These are phyloP conservation scores for Plantago elongata DNA, from an alignment of 257 asterid species.

Conservation along the genomic window DNA sequence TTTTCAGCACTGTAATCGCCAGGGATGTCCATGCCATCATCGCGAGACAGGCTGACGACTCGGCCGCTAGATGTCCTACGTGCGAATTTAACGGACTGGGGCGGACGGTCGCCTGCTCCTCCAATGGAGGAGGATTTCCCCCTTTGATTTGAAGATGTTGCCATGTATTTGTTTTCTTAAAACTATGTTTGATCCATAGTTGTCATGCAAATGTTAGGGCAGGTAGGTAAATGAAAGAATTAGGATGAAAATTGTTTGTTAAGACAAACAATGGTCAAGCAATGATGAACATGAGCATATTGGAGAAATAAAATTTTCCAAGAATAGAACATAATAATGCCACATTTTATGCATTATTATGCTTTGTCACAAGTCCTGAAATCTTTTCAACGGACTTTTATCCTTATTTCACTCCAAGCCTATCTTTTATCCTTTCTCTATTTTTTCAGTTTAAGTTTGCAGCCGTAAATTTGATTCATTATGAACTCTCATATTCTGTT, in stretches of 20 bases:
- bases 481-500: no score
- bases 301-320: conserved; percentile 12
- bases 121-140: conserved; percentile 22
- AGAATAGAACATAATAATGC: conserved; percentile 21
- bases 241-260: conserved; percentile 5
- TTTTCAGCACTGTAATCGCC: conserved; percentile 39
- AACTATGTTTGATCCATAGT: not conserved
- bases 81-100: conserved; percentile 59
- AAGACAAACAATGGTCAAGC: conserved; percentile 1
- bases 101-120: conserved; percentile 33
- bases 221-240: not conserved
- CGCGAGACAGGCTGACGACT: conserved; percentile 60
- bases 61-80: conserved; percentile 76
- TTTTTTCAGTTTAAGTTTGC: no score
- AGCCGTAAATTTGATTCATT: no score
- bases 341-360: conserved; percentile 11
- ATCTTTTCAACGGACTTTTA: not conserved
- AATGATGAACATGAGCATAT: not conserved
- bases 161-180: conserved; percentile 19
- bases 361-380: not conserved
- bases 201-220: conserved; percentile 2
- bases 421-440: conserved; percentile 10
- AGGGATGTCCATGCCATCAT: conserved; percentile 53
- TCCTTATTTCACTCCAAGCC: conserved; percentile 41
- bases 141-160: conserved; percentile 36